Conservation (phyloP, 176 grass and related monocot genomes). For the Carex pumila region DNA sequence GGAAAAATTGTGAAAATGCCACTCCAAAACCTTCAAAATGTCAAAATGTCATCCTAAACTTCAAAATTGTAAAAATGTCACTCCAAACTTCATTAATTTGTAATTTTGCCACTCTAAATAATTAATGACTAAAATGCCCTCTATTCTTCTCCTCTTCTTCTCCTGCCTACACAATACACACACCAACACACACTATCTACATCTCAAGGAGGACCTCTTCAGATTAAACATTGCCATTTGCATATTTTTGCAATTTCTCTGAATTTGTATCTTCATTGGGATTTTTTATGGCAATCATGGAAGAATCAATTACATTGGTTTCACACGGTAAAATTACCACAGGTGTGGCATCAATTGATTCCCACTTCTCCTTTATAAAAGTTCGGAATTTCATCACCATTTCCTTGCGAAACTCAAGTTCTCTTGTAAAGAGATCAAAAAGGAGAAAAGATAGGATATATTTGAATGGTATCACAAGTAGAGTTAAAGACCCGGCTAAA, state of each 20-base stretch:
- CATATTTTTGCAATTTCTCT: conserved; percentile 16
- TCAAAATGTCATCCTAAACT: too few relatives aligned
- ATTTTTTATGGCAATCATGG: conserved; percentile 25
- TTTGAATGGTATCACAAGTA: conserved; percentile 82
- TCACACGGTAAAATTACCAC: conserved; percentile 70
- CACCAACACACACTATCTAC: neutral
- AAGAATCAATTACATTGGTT: conserved; percentile 15
- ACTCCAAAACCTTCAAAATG: too few relatives aligned
- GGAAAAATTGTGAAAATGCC: too few relatives aligned
- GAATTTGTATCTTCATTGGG: conserved; percentile 11
- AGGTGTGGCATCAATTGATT: conserved; percentile 68
- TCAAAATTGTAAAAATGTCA: too few relatives aligned
- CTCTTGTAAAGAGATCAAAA: conserved; percentile 70
- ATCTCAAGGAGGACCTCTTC: conserved; percentile 2
- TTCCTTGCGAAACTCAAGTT: conserved; percentile 63
- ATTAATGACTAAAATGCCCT: too few relatives aligned
- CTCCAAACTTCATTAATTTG: too few relatives aligned
- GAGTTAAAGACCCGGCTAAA: conserved; percentile 44
- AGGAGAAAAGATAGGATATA: conserved; percentile 50
- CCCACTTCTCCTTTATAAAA: conserved; percentile 71
- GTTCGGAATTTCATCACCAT: conserved; percentile 60
- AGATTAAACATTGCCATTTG: neutral
- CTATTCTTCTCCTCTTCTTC: too few relatives aligned
- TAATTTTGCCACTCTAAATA: too few relatives aligned
- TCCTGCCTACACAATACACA: neutral